phyloP scores from a whole-genome alignment of 106 monocot species.

The Hemerocallis citrina region DNA sequence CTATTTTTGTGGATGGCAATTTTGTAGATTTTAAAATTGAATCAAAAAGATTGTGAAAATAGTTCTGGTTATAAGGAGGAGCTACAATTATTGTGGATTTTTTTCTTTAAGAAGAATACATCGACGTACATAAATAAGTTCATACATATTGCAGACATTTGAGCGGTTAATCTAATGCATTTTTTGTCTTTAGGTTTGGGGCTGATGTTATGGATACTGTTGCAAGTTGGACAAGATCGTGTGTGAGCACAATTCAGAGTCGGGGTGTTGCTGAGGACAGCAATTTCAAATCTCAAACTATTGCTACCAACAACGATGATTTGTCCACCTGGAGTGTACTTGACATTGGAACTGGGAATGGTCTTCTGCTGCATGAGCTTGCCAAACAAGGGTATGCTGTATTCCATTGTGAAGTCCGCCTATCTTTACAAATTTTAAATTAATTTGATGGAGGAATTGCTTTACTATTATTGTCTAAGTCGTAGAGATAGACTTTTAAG shows the following conservation, averaged over 20 bases:
- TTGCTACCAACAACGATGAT: too few relatives aligned
- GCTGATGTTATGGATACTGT: slow-evolving; percentile 87
- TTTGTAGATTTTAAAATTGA: too few relatives aligned
- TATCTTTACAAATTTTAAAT: not conserved
- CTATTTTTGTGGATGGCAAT: too few relatives aligned
- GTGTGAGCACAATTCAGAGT: slow-evolving; percentile 20
- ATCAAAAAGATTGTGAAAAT: too few relatives aligned
- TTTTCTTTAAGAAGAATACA: not conserved
- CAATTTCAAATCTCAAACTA: slow-evolving; percentile 31
- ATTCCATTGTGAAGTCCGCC: not conserved
- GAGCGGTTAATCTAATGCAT: not conserved
- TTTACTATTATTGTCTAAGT: too few relatives aligned
- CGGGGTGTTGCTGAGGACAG: slow-evolving; percentile 10
- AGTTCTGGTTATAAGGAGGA: too few relatives aligned
- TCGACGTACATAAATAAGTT: not conserved
- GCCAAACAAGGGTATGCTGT: slow-evolving; percentile 77
- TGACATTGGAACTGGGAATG: slow-evolving; percentile 97
- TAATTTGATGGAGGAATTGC: too few relatives aligned
- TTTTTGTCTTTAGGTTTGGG: slow-evolving; percentile 65
- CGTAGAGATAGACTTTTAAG: too few relatives aligned
- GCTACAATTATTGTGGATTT: too few relatives aligned
- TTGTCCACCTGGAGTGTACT: slow-evolving; percentile 70
- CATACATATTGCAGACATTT: not conserved
- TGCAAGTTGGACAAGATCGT: slow-evolving; percentile 81
- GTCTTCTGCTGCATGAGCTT: slow-evolving; percentile 86